Percentiles rank a stretch among this genome's conserved stretches.
phyloP scores from a whole-genome alignment of 176 grass and related monocot genomes.

The Coix lacrymajobi region DNA sequence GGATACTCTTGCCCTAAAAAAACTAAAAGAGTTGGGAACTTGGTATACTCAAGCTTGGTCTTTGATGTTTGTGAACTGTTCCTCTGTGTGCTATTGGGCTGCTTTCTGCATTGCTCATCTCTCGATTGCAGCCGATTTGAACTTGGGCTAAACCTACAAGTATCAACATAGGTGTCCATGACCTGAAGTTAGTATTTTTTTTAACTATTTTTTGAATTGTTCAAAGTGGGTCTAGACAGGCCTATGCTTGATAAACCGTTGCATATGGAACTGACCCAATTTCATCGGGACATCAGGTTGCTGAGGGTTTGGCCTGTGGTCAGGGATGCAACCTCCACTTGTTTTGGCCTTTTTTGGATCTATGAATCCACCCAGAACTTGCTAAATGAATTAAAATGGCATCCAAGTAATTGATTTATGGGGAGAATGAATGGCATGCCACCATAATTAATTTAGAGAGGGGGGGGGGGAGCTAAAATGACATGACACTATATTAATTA shows the following conservation, averaged over 20 bases:
- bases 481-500: not conserved
- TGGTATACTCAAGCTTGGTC: not conserved
- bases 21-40: not conserved
- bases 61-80: constrained; percentile 5
- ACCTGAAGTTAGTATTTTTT: not conserved
- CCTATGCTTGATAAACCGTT: not conserved
- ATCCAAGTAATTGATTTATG: not conserved
- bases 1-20: not conserved
- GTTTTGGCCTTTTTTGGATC: not conserved
- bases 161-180: not conserved
- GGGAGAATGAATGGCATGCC: not conserved
- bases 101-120: not conserved
- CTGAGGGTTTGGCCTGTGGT: not conserved
- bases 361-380: not conserved
- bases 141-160: not conserved
- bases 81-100: not conserved
- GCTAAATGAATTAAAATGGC: not conserved
- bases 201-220: not conserved
- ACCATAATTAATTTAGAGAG: too few species aligned
- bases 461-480: not conserved
- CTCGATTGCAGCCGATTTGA: not conserved
- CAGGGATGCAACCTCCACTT: not conserved
- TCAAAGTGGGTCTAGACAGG: not conserved
- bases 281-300: not conserved
- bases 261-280: not conserved